Evolutionary conservation across 495 filamentous ascomycete genomes (phyloP).

Genomic region (Podospora pseudopauciseta): DNA sequence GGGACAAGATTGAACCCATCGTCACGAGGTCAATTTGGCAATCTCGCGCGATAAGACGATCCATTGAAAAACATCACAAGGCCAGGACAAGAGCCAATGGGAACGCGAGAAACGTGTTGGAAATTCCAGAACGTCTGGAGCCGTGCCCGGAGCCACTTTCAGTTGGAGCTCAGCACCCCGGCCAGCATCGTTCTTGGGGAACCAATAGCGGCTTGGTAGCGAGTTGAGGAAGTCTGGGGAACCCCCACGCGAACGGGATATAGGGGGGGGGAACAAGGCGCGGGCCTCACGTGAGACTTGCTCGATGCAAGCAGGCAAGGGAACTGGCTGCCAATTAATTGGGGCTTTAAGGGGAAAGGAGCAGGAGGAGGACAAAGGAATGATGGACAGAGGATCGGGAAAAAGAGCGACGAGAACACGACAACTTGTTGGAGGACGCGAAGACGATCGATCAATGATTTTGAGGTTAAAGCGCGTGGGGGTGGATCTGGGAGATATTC

Average conservation of each 20-base stretch:
- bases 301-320: not conserved
- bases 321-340: not conserved
- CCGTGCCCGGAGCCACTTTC: not conserved
- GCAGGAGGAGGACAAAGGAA: not conserved
- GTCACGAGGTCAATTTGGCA: constrained; percentile 2
- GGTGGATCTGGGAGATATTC: not conserved
- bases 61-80: constrained; percentile 1
- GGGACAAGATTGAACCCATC: not conserved
- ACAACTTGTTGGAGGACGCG: too few species aligned
- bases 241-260: not conserved
- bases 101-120: not conserved
- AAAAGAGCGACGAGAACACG: not conserved
- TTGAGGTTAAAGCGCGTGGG: not conserved
- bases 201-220: not conserved
- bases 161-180: not conserved
- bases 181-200: not conserved
- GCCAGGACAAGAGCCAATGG: not conserved
- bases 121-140: not conserved
- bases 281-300: not conserved
- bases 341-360: not conserved
- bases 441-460: not conserved
- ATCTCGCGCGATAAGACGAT: constrained; percentile 5
- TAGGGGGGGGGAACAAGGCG: not conserved
- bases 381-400: not conserved
- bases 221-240: not conserved